Percentiles rank a stretch among this genome's conserved stretches.
These are phyloP conservation scores for Zymoseptoria brevis DNA, from an alignment of 2,329 filamentous ascomycete species.

Conservation along the genomic window DNA sequence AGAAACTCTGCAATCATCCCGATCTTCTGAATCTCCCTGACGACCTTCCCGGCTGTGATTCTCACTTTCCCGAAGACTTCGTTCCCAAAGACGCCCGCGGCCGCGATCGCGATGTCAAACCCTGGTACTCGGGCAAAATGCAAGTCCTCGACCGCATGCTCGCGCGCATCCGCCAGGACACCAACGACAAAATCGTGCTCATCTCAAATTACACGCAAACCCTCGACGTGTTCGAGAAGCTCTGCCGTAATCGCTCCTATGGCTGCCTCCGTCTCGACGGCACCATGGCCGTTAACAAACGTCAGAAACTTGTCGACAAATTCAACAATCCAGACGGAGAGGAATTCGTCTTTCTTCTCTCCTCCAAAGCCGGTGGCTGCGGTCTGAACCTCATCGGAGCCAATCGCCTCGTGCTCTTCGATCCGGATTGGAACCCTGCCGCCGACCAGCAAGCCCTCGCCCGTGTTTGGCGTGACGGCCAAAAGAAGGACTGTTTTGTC, in stretches of 20 bases:
- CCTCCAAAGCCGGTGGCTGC: slow-evolving; percentile 92
- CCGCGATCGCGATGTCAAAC: slow-evolving; percentile 82
- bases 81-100: slow-evolving; percentile 80
- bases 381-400: slow-evolving; percentile 92
- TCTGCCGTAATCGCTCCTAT: slow-evolving; percentile 79
- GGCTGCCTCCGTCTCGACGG: slow-evolving; percentile 85
- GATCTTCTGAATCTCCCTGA: slow-evolving; percentile 76
- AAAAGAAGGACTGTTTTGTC: slow-evolving; percentile 98
- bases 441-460: slow-evolving; percentile 95
- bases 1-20: slow-evolving; percentile 97
- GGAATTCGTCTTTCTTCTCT: slow-evolving; percentile 93
- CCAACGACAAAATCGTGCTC: slow-evolving; percentile 97
- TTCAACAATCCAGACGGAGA: slow-evolving; percentile 89
- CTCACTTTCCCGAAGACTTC: slow-evolving; percentile 75
- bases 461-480: slow-evolving; percentile 95
- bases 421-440: slow-evolving; percentile 92
- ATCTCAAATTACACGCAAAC: slow-evolving; percentile 99
- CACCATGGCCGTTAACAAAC: slow-evolving; percentile 95
- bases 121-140: slow-evolving; percentile 98
- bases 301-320: slow-evolving; percentile 92
- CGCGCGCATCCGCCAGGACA: slow-evolving; percentile 86
- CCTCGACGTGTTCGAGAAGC: slow-evolving; percentile 82
- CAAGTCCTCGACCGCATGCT: slow-evolving; percentile 92
- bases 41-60: slow-evolving; percentile 81
- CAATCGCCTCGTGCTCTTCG: slow-evolving; percentile 90